These are phyloP conservation scores for Myxozyma sirexii DNA, from an alignment of 805 yeast species.

Conservation along the genomic window DNA sequence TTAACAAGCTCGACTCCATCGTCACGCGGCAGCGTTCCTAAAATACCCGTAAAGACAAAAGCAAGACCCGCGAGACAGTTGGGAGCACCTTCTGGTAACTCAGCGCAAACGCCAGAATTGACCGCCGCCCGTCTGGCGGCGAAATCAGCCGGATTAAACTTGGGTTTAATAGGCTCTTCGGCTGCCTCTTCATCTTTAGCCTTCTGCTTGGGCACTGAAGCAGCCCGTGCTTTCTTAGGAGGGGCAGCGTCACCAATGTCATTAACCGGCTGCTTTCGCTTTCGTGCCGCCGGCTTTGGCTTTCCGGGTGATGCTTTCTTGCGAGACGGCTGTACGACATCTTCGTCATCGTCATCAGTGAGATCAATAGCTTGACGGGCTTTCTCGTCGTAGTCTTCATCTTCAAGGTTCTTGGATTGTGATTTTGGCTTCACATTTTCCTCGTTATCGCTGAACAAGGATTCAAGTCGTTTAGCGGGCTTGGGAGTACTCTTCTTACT, in stretches of 20 bases:
- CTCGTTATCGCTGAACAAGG: constrained; percentile 31
- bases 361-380: background rate
- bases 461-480: constrained; percentile 69
- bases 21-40: constrained; percentile 78
- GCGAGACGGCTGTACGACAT: background rate
- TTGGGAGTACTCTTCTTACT: background rate
- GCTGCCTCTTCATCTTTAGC: background rate
- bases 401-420: constrained; percentile 50
- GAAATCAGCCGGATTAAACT: constrained; percentile 19
- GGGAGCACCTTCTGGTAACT: constrained; percentile 76
- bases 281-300: background rate
- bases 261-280: background rate
- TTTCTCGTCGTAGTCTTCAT: constrained; percentile 7
- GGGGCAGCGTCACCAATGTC: background rate
- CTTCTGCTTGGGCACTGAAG: background rate
- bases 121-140: constrained; percentile 11
- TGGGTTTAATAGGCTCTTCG: constrained; percentile 12
- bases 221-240: background rate
- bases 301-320: background rate
- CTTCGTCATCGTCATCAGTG: constrained; percentile 4
- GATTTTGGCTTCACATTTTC: constrained; percentile 38
- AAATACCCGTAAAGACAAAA: constrained; percentile 88
- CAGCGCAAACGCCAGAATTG: constrained; percentile 23
- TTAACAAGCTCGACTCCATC: constrained; percentile 77
- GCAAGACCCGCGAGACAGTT: constrained; percentile 87